Evolutionary conservation across 2,329 filamentous ascomycete species (phyloP).

Genomic region (Pyrenophora teres): DNA sequence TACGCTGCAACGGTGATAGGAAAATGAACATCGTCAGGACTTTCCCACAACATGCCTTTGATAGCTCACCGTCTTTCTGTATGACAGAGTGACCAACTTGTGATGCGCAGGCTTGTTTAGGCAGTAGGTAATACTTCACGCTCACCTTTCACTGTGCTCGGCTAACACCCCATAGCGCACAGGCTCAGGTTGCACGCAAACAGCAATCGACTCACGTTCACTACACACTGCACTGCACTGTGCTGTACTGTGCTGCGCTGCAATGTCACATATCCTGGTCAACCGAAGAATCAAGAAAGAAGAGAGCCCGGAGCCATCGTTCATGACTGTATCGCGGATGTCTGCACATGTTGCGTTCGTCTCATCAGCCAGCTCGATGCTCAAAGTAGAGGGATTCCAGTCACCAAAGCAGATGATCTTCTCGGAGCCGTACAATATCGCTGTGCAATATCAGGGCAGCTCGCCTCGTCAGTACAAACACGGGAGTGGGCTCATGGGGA

Average conservation of each 20-base stretch:
- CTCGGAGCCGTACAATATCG: background rate
- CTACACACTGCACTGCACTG: background rate
- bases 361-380: background rate
- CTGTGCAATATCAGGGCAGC: constrained; percentile 2
- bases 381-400: background rate
- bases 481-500: background rate
- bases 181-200: too few relatives aligned
- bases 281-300: constrained; percentile 18
- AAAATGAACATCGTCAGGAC: too few relatives aligned
- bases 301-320: constrained; percentile 7
- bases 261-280: background rate
- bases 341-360: background rate
- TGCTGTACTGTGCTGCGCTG: background rate
- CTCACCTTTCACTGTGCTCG: too few relatives aligned
- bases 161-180: too few relatives aligned
- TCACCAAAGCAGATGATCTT: background rate
- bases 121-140: too few relatives aligned
- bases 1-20: too few relatives aligned
- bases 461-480: constrained; percentile 7
- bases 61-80: too few relatives aligned
- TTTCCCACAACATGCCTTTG: too few relatives aligned
- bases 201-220: background rate
- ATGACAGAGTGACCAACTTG: too few relatives aligned
- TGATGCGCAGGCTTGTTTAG: too few relatives aligned
- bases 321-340: background rate